A percentile compares a stretch with the other conserved stretches of the same genome.
Evolutionary conservation across 169 alveolate genomes (phyloP).

Genomic region (Plasmodium blacklocki): DNA sequence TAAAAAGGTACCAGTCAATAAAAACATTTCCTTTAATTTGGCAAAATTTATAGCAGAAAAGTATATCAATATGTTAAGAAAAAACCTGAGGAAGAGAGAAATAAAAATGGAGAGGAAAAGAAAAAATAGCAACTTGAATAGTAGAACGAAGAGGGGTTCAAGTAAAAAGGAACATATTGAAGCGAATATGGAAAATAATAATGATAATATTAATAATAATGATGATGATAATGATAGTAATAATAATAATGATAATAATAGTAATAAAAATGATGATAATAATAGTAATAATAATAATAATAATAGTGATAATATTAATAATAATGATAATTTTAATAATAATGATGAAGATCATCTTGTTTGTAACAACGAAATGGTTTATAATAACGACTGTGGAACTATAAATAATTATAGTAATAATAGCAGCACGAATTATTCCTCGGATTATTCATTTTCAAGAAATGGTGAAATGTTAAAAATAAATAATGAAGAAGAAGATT

Average conservation of each 20-base stretch:
- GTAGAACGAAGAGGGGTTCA: not conserved
- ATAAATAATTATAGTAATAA: not conserved
- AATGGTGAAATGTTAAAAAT: constrained; percentile 4
- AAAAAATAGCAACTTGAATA: not conserved
- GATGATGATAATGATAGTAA: not conserved
- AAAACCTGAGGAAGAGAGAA: constrained; percentile 34
- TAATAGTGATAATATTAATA: not conserved
- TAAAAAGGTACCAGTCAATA: constrained; percentile 60
- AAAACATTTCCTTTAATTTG: constrained; percentile 51
- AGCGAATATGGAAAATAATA: too few species aligned
- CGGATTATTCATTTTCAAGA: constrained; percentile 1
- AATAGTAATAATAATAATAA: not conserved
- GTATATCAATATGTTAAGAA: constrained; percentile 47
- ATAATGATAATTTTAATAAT: constrained; percentile 4
- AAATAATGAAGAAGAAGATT: not conserved
- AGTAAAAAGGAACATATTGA: too few species aligned
- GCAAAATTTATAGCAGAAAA: constrained; percentile 71
- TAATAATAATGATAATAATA: not conserved
- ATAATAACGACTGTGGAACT: not conserved
- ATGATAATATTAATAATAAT: not conserved
- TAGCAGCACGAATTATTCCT: constrained; percentile 5
- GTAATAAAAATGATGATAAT: not conserved
- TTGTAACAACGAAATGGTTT: constrained; percentile 2
- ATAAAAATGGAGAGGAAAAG: constrained; percentile 26
- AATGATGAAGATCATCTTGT: not conserved